Evolutionary conservation across 2,329 filamentous ascomycete species (phyloP), one percentile per base, ranked within the genome.

Genomic region (Penicillium sp.): DNA sequence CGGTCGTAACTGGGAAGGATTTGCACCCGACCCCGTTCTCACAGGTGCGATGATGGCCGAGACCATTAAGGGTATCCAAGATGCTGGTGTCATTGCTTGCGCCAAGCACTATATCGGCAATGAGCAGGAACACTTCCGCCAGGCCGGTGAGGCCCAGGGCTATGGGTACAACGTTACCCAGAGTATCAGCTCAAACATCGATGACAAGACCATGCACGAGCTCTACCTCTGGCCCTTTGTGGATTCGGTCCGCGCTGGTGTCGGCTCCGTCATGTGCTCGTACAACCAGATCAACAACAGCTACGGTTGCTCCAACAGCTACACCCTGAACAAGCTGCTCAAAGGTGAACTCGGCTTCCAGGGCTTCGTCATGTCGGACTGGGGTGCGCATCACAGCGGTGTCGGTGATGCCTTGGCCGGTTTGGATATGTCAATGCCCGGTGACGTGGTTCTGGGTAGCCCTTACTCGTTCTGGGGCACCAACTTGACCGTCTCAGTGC

Each of bases 351-450:
- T 95, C 12, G 90, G 89, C n/a, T 94, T 93, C 81, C 87, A 88
- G 68, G 81, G 90, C 4, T 88, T 87, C 65, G 80, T 89, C 60
- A 83, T 87, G 78, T 84, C 82, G 55, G 91, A 95, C 74, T 95
- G 91, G 91, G 81, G 83, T 64, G 91, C 89, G 2, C 90, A 92
- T 69, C 89, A 93, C 75, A 86, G 86, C 25, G 91, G 90, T 60
- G 84, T 86, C 8, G 82, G 82, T 10, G 82, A 83, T 54, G 86
- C 90, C 25, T 81, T 89, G 62, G 84, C 86, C 25, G 91, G 91
- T 31, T 73, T 94, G 62, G 90, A 94, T 73, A 91, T 92, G 90
- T 87, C 87, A 2, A 94, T 94, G 90, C 90, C 90, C 0, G 91
- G 91, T 59, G 94, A 97, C 72, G 90, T 90, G 1, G 65, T 78